Conservation (phyloP, 2,329 filamentous ascomycete genomes). For the Pyrenophora graminea region DNA sequence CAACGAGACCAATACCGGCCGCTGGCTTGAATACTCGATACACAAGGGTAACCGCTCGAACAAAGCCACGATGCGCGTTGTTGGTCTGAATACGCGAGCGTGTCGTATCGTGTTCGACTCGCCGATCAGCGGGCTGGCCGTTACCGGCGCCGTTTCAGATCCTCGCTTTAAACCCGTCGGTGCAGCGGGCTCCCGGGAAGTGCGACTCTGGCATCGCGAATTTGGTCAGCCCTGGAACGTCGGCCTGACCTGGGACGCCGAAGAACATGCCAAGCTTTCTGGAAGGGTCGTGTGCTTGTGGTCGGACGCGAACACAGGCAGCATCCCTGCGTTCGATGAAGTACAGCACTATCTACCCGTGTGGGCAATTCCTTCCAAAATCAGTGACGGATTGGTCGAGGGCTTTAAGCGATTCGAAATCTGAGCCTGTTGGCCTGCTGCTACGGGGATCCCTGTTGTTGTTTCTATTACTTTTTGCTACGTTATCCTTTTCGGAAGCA, state of each 20-base stretch:
- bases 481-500: slow-evolving; percentile 40
- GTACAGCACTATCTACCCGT: slow-evolving; percentile 72
- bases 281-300: slow-evolving; percentile 79
- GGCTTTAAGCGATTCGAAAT: slow-evolving; percentile 69
- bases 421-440: slow-evolving; percentile 22
- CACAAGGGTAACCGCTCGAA: slow-evolving; percentile 52
- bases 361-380: slow-evolving; percentile 80
- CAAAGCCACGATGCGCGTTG: slow-evolving; percentile 67
- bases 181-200: slow-evolving; percentile 65
- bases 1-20: slow-evolving; percentile 33
- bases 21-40: slow-evolving; percentile 70
- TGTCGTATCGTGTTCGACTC: slow-evolving; percentile 75
- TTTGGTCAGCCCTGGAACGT: slow-evolving; percentile 80
- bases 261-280: slow-evolving; percentile 40
- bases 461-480: slow-evolving; percentile 35
- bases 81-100: slow-evolving; percentile 74
- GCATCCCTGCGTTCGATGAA: slow-evolving; percentile 85
- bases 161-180: slow-evolving; percentile 68
- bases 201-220: slow-evolving; percentile 80
- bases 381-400: slow-evolving; percentile 77
- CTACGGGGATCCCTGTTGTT: slow-evolving; percentile 30
- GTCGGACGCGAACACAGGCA: slow-evolving; percentile 79
- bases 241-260: slow-evolving; percentile 66
- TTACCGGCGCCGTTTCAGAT: slow-evolving; percentile 66
- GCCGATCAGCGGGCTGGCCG: slow-evolving; percentile 67